Conservation (phyloP, 2,329 filamentous ascomycete genomes). For the Aspergillus sp. region DNA sequence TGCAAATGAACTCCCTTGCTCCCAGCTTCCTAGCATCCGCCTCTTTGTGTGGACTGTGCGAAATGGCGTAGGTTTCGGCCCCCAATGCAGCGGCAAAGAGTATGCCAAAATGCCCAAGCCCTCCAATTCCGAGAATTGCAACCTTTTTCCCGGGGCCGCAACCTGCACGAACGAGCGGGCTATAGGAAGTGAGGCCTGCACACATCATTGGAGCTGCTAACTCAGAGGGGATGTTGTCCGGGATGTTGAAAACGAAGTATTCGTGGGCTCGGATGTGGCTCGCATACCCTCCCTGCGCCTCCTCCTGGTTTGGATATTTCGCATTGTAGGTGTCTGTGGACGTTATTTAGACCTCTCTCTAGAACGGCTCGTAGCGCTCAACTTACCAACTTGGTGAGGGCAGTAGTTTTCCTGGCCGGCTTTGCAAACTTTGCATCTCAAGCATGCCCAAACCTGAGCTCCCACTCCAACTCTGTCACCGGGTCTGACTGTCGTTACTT, state of each 20-base stretch:
- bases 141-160: conserved; percentile 71
- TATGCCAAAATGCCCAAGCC: conserved; percentile 71
- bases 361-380: conserved; percentile 23
- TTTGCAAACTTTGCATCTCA: conserved; percentile 50
- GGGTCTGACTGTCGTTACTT: conserved; percentile 29
- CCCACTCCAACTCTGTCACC: conserved; percentile 54
- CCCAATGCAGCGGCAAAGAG: conserved; percentile 71
- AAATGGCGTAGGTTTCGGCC: conserved; percentile 47
- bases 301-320: no score
- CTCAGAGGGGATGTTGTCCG: conserved; percentile 48
- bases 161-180: conserved; percentile 65
- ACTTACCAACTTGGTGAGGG: conserved; percentile 29
- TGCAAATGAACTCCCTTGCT: no score
- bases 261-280: conserved; percentile 54
- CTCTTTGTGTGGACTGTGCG: no score
- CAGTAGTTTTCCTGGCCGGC: conserved; percentile 41
- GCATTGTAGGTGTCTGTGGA: no score
- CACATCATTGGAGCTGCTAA: conserved; percentile 72
- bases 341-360: no score
- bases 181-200: conserved; percentile 72
- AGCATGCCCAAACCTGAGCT: conserved; percentile 60
- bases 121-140: conserved; percentile 72
- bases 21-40: no score
- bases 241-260: conserved; percentile 62
- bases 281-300: conserved; percentile 57